Base-by-base conservation (phyloP, 1,284 basidiomycete species). In the Ustilago hordei region DNA sequence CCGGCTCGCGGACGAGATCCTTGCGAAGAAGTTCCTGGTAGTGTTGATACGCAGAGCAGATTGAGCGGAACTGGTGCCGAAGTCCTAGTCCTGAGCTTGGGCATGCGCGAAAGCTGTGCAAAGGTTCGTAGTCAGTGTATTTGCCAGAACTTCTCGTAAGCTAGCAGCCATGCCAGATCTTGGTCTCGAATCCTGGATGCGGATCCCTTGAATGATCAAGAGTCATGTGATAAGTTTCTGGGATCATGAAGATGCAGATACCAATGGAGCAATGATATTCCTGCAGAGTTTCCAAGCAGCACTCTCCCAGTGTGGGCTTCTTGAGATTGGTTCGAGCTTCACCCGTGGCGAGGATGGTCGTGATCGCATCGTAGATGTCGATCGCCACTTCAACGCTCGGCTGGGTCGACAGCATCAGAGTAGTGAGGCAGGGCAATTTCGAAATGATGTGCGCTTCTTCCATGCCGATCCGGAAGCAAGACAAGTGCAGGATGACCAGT, bases 101-200 rank as follows among this genome's bases (percentile, higher is more conserved):
- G 31, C 55, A 45, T 34, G 35, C 31, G 28, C 13, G 48, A 13
- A 32, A 13, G 8, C n/a, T 7, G 48, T 50, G 13, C 23, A 23
- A 32, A 50, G 48, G 31, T 9, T 50, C 31, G 28, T 36, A 52
- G 48, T 52, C 52, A n/a, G 8, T 19, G 48, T 13, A 4, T 12
- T 50, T 19, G 2, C n/a, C 48, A 50, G 48, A 34, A n/a, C 48
- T 32, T 0, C 13, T 36, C 8, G 28, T 15, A 36, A 6, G 1
- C 34, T 54, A 34, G 31, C 35, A 54, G 23, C 52, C 52, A 36
- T 54, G 52, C 52, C 52, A 54, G 17, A 54, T 36, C 15, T 19
- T 36, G 5, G 19, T 9, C n/a, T 34, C 34, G 17, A 31, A 35
- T 38, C 52, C 34, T 8, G 34, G 52, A 11, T 54, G 23, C 12